A percentile compares a stretch with the other conserved stretches of the same genome.
Conservation (phyloP, 1,139 yeast species). For the Torulaspora globosa region DNA sequence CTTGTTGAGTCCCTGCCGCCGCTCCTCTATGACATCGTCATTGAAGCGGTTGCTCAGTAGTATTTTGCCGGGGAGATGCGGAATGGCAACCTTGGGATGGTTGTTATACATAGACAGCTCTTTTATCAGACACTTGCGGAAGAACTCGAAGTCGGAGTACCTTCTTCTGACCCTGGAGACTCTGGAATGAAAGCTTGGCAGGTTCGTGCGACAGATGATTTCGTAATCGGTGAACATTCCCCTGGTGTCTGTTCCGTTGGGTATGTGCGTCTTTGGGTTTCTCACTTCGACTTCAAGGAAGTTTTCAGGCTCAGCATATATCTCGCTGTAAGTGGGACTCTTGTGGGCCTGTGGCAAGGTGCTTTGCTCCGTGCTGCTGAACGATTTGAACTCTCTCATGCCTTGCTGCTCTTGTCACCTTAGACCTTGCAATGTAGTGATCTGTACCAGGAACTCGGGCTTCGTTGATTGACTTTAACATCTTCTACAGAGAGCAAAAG, state of each 20-base stretch:
- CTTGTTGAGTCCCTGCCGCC: constrained; percentile 79
- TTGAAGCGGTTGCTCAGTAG: constrained; percentile 65
- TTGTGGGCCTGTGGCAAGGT: constrained; percentile 35
- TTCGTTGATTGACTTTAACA: background rate
- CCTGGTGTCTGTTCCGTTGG: constrained; percentile 61
- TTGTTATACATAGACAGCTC: constrained; percentile 38
- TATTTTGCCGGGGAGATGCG: constrained; percentile 84
- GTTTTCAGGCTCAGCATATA: constrained; percentile 93
- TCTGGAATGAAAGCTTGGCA: constrained; percentile 77
- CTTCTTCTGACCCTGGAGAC: constrained; percentile 73
- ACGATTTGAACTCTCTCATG: constrained; percentile 32
- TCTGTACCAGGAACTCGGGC: constrained; percentile 3
- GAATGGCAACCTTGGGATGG: constrained; percentile 59
- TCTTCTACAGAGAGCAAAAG: background rate
- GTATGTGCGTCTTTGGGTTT: constrained; percentile 38
- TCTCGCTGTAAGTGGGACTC: constrained; percentile 70
- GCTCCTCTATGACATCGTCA: constrained; percentile 76
- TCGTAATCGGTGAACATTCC: constrained; percentile 88
- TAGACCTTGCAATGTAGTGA: background rate
- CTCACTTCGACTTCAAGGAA: constrained; percentile 83
- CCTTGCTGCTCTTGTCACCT: background rate
- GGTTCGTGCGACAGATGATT: constrained; percentile 76
- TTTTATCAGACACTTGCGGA: constrained; percentile 64
- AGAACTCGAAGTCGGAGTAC: constrained; percentile 83
- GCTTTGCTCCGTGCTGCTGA: constrained; percentile 31